Percentiles rank a stretch among this genome's conserved stretches.
Evolutionary conservation across 306 rosid species (phyloP).

Genomic region (Arachis stenosperma): DNA sequence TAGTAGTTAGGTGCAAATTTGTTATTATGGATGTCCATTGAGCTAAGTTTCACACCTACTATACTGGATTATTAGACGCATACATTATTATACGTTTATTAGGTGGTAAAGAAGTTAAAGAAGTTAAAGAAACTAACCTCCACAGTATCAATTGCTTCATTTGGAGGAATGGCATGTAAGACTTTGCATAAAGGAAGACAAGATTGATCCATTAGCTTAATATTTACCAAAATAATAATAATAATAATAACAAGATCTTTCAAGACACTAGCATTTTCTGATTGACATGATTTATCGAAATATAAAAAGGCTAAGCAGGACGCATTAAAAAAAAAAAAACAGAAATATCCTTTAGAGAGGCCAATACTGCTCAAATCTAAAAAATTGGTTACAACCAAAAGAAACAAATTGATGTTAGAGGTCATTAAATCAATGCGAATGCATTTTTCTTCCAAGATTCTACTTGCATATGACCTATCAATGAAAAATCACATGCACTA

Average conservation of each 20-base stretch:
- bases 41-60: no score
- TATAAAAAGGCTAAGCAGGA: no score
- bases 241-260: slow-evolving; percentile 17
- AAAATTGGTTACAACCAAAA: background rate
- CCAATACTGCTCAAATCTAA: no score
- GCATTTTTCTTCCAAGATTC: slow-evolving; percentile 13
- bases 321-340: no score
- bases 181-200: slow-evolving; percentile 56
- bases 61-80: no score
- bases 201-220: slow-evolving; percentile 30
- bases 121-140: slow-evolving; percentile 62
- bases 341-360: no score
- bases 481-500: slow-evolving; percentile 14
- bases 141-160: slow-evolving; percentile 93
- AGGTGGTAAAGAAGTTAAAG: no score
- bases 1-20: no score
- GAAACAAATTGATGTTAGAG: background rate
- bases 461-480: slow-evolving; percentile 4
- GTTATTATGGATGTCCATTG: no score
- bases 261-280: slow-evolving; percentile 8
- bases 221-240: background rate
- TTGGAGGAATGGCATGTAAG: slow-evolving; percentile 87
- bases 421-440: slow-evolving; percentile 19
- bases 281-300: background rate
- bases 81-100: no score